These are phyloP conservation scores for Diplosphaera chodatii DNA, from an alignment of 139 green algal genomes.

Conservation along the genomic window DNA sequence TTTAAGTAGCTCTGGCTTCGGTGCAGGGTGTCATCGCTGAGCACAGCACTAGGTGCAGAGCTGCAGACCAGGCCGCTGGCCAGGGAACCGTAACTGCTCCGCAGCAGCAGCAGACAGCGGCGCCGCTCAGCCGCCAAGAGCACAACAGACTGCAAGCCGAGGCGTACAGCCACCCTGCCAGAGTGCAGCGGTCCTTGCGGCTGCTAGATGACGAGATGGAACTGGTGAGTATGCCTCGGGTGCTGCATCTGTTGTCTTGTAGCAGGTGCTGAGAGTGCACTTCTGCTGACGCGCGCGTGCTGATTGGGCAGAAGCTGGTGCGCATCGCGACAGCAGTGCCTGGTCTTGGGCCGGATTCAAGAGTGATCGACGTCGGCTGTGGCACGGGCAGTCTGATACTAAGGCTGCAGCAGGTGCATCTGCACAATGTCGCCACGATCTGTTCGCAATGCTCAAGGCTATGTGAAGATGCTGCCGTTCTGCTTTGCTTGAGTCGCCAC, in stretches of 20 bases:
- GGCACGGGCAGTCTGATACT: constrained; percentile 59
- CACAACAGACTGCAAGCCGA: constrained; percentile 7
- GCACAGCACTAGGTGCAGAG: no score
- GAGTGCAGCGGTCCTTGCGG: not conserved
- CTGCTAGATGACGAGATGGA: not conserved
- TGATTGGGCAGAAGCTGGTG: constrained; percentile 22
- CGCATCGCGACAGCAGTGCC: constrained; percentile 27
- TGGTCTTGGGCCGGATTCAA: constrained; percentile 22
- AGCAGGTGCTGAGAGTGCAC: no score
- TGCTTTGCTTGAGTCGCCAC: no score
- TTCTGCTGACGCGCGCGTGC: no score
- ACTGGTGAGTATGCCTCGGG: not conserved
- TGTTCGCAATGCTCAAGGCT: no score
- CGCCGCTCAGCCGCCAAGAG: not conserved
- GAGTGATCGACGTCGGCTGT: constrained; percentile 55
- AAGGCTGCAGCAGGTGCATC: constrained; percentile 31
- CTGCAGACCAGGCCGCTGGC: no score
- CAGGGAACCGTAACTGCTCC: no score
- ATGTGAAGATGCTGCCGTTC: no score
- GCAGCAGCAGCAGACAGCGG: no score
- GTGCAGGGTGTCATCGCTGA: no score
- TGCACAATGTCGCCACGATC: no score
- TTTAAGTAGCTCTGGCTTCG: no score
- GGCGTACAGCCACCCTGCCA: not conserved
- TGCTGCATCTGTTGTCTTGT: not conserved